Evolutionary conservation across 257 asterid genomes (phyloP).

Genomic region (Catharanthus roseus): DNA sequence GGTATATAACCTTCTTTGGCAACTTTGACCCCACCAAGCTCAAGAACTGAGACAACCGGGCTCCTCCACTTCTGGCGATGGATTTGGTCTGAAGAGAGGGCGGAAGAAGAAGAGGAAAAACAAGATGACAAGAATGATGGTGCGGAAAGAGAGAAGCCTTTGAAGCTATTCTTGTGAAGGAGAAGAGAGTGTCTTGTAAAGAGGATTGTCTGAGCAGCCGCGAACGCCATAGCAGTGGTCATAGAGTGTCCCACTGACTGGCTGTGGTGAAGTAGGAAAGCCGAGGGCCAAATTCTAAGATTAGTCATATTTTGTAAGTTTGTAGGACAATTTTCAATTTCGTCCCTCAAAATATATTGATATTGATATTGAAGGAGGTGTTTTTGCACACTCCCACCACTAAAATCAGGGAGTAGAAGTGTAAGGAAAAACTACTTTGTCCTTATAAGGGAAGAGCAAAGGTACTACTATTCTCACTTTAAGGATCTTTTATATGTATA

Average conservation of each 20-base stretch:
- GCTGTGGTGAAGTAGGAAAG: not conserved
- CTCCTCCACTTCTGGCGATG: slow-evolving; percentile 33
- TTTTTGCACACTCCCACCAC: too few relatives aligned
- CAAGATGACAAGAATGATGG: slow-evolving; percentile 34
- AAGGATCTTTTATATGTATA: too few relatives aligned
- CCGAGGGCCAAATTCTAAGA: not conserved
- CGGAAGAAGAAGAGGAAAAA: slow-evolving; percentile 25
- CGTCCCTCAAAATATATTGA: too few relatives aligned
- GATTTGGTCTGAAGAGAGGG: slow-evolving; percentile 17
- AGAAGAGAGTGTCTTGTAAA: slow-evolving; percentile 35
- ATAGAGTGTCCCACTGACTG: not conserved
- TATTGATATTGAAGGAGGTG: too few relatives aligned
- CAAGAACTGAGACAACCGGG: slow-evolving; percentile 41
- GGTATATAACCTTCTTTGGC: slow-evolving; percentile 25
- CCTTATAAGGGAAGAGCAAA: too few relatives aligned
- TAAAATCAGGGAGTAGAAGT: too few relatives aligned
- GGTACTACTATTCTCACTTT: too few relatives aligned
- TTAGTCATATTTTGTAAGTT: too few relatives aligned
- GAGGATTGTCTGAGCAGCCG: slow-evolving; percentile 43
- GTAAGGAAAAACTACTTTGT: too few relatives aligned
- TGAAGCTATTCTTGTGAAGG: slow-evolving; percentile 28
- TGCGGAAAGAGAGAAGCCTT: slow-evolving; percentile 25
- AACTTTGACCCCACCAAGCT: slow-evolving; percentile 49
- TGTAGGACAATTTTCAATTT: too few relatives aligned
- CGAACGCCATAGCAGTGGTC: slow-evolving; percentile 42